phyloP scores from a whole-genome alignment of 1,284 basidiomycete genomes.

The Ustilago curta region DNA sequence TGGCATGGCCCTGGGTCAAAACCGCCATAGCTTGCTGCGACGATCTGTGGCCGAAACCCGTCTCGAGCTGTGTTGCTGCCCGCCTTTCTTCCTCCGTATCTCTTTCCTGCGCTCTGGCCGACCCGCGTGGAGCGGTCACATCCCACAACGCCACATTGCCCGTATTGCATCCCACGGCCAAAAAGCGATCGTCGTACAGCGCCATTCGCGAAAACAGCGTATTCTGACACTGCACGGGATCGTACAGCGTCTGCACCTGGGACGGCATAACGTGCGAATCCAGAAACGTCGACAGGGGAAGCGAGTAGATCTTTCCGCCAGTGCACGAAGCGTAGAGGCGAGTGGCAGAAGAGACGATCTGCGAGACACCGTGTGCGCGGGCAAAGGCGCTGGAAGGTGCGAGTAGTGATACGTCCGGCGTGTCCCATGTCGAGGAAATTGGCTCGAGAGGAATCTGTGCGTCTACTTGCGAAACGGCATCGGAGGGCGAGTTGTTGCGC shows the following conservation, averaged over 20 bases:
- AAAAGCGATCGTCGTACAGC: slow-evolving; percentile 59
- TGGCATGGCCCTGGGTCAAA: slow-evolving; percentile 26
- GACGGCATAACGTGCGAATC: slow-evolving; percentile 12
- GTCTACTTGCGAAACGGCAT: slow-evolving; percentile 18
- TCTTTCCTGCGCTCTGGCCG: neutral
- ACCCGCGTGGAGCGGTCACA: slow-evolving; percentile 5
- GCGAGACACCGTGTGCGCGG: slow-evolving; percentile 63
- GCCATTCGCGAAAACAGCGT: slow-evolving; percentile 65
- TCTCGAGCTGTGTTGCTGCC: slow-evolving; percentile 17
- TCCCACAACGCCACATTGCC: slow-evolving; percentile 66
- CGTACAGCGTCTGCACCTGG: slow-evolving; percentile 44
- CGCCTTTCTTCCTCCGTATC: slow-evolving; percentile 34
- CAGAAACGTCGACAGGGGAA: slow-evolving; percentile 35
- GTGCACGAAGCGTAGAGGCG: slow-evolving; percentile 61
- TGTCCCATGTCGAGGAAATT: slow-evolving; percentile 24
- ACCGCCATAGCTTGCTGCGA: slow-evolving; percentile 28
- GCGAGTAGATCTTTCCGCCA: slow-evolving; percentile 59
- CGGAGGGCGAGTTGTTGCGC: slow-evolving; percentile 3
- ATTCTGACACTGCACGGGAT: slow-evolving; percentile 60
- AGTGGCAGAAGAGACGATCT: slow-evolving; percentile 47
- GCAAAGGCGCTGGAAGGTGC: slow-evolving; percentile 18
- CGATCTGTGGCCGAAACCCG: slow-evolving; percentile 27
- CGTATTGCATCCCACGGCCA: slow-evolving; percentile 65
- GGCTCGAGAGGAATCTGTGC: slow-evolving; percentile 2
- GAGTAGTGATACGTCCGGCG: slow-evolving; percentile 41